Conservation (phyloP, 129 eudicot species). For the Centella asiatica region DNA sequence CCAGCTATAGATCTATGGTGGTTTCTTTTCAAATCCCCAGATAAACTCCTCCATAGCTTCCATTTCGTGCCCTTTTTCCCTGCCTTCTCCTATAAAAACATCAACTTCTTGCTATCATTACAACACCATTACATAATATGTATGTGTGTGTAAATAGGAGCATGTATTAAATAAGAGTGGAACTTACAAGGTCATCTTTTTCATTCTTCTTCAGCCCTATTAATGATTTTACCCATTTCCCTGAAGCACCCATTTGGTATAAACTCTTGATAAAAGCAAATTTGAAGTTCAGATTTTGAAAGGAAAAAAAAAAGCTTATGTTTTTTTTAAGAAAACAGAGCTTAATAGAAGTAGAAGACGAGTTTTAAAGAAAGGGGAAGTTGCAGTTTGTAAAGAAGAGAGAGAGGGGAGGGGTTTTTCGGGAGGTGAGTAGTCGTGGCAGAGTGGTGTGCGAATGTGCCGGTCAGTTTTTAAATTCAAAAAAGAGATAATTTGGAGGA, state of each 20-base stretch:
- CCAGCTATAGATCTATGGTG: slow-evolving; percentile 17
- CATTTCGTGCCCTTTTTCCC: slow-evolving; percentile 64
- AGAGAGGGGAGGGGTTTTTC: slow-evolving; percentile 4
- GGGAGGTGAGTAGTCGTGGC: slow-evolving; percentile 20
- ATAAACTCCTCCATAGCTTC: slow-evolving; percentile 87
- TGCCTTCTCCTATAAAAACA: slow-evolving; percentile 39
- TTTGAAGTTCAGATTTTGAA: slow-evolving; percentile 1
- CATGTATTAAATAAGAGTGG: slow-evolving; percentile 1
- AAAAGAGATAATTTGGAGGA: too few relatives aligned
- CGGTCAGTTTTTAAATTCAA: slow-evolving; percentile 30
- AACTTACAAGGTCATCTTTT: slow-evolving; percentile 56
- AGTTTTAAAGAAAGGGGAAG: not conserved
- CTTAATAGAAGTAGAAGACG: slow-evolving; percentile 1
- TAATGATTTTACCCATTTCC: slow-evolving; percentile 87
- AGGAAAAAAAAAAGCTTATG: not conserved
- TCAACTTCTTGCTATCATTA: not conserved
- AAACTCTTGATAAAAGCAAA: slow-evolving; percentile 8
- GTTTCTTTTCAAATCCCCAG: slow-evolving; percentile 59
- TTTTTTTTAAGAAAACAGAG: not conserved
- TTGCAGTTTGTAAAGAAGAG: slow-evolving; percentile 1
- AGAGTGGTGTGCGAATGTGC: slow-evolving; percentile 19
- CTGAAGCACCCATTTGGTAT: slow-evolving; percentile 76
- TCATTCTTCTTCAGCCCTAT: slow-evolving; percentile 69
- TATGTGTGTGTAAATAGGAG: slow-evolving; percentile 1
- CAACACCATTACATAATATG: not conserved